Base-by-base conservation (phyloP, 352 stramenopile genomes). In the Phytopythium cucurbitacearum region DNA sequence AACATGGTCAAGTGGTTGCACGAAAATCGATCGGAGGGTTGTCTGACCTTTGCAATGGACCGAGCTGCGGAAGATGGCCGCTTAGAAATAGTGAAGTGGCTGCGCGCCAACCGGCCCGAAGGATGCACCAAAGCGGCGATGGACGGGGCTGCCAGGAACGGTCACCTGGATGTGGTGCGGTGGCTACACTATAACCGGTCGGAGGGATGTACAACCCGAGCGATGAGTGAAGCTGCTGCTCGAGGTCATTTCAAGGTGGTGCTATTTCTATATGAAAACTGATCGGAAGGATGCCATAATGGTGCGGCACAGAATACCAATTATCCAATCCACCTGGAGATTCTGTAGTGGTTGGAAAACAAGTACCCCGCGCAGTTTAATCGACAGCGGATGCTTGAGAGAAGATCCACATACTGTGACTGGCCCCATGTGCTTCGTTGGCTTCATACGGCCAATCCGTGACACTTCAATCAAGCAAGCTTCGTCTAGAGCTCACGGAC, bases 1-100 rank as follows among this genome's bases (percentile, higher is more conserved):
- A 36, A 58, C 11, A 32, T 57, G 16, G 48, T 62, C n/a, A 46
- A 57, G 33, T 62, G 56, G 40, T n/a, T 62, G 12, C 48, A 56
- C 34, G 33, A 42, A 7, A 42, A 49, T 12, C 50, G 40, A 32
- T n/a, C 12, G 13, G 40, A 44, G 28, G 4, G 40, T 9, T 44
- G 40, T 21, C 16, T 15, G 40, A 44, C 40, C 13, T 5, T 6
- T 7, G 40, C 40, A 16, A 44, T 44, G 40, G 40, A 44, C 40
- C 5, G 40, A 5, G 40, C 40, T 16, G 40, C 40, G 10, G n/a
- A 16, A 6, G 13, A 21, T 6, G 40, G 40, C 16, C 40, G 28
- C 12, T 21, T 44, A 8, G 11, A 44, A 12, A 21, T 44, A 6
- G 40, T 44, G 13, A 21, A 44, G 40, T 44, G 40, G 40, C 10